These are phyloP conservation scores for Teratosphaeria viscida DNA, from an alignment of 2,329 filamentous ascomycete species.

Conservation along the genomic window DNA sequence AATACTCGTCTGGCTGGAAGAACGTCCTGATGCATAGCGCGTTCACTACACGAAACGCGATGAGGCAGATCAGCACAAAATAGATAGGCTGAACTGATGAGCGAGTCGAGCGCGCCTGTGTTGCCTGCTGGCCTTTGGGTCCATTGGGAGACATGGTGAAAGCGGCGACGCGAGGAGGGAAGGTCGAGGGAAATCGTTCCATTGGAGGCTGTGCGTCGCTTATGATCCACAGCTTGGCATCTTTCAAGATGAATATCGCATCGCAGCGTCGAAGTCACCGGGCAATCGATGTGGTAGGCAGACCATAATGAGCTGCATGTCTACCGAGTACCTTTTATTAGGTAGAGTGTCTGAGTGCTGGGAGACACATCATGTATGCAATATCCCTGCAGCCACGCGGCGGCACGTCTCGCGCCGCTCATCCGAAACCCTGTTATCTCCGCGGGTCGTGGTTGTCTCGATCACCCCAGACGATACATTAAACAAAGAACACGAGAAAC, in stretches of 20 bases:
- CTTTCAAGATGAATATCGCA: too few species aligned
- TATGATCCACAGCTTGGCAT: too few species aligned
- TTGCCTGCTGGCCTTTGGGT: background rate
- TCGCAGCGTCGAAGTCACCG: too few species aligned
- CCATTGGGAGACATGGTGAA: background rate
- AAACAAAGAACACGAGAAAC: background rate
- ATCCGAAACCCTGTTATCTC: background rate
- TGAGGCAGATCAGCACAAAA: conserved; percentile 24
- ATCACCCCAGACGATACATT: background rate
- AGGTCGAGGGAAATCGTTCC: too few species aligned
- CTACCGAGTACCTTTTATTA: too few species aligned
- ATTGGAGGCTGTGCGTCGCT: too few species aligned
- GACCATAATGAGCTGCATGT: too few species aligned
- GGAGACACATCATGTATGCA: background rate
- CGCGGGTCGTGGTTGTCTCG: background rate
- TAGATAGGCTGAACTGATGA: background rate
- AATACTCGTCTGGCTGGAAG: conserved; percentile 98
- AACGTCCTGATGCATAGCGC: conserved; percentile 73
- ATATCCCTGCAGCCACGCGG: background rate
- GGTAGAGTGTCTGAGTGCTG: background rate
- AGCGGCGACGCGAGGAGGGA: too few species aligned
- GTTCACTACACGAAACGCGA: conserved; percentile 70
- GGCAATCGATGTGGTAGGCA: too few species aligned
- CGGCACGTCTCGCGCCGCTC: background rate
- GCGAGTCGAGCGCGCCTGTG: background rate